Base-by-base conservation (phyloP, 2,329 filamentous ascomycete genomes). In the Teratosphaeria nubilosa region DNA sequence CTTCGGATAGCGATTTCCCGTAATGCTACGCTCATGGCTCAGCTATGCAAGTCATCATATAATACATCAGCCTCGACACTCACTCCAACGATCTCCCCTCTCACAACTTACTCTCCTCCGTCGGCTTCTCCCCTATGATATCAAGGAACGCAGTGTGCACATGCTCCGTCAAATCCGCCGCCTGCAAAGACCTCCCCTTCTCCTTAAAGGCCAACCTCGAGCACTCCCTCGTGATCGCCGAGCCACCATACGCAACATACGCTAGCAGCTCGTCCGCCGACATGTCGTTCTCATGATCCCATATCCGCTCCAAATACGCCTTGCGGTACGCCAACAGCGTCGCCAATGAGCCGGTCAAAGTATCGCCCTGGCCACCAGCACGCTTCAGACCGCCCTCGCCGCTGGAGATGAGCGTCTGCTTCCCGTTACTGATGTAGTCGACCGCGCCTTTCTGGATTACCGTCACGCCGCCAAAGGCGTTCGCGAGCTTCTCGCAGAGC, bases 341-440 rank as follows among this genome's bases (percentile, higher is more conserved):
- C 1, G 88, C 94, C 63, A 99, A 77, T 34, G 86, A 86, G 1
- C 94, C 94, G 0, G 94, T 97, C 64, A 99, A 77, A 3, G 94
- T 97, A 75, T 99, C 94, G 1, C 94, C 94, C 75, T 99, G 94
- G 0, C 94, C 94, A 53, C 92, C 94, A 59, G 89, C 92, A 63
- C 94, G 81, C 82, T 99, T 99, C 72, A 85, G 75, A 0, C 92
- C 92, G 9, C 94, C 94, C 68, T 84, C 76, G 2, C 91, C 75
- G 65, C 96, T 91, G 27, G 86, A 88, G 0, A 87, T 77, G 27
- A 91, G 75, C n/a, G 88, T 95, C 56, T 80, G 79, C 59, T 81
- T 77, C 13, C 91, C 90, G 66, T 96, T 88, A 2, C 86, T 90
- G 60, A 99, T 89, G 63, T 87, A 84, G 74, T 99, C 94, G 61